A percentile compares a stretch with the other conserved stretches of the same genome.
Conservation (phyloP, 2,329 filamentous ascomycete genomes). For the Ascochyta pisi region DNA sequence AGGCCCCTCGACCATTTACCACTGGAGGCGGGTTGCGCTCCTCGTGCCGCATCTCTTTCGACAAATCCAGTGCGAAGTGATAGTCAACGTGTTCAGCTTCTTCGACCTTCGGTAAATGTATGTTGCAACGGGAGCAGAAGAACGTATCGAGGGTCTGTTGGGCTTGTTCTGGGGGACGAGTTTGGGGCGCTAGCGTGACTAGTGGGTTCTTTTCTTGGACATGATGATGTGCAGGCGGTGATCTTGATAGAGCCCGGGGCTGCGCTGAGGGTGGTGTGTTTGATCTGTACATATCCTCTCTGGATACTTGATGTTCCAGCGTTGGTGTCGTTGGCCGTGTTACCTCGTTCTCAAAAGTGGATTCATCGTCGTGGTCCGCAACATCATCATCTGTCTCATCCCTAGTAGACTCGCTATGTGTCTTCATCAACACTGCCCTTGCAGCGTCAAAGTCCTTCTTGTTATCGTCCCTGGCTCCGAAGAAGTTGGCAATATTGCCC, state of each 20-base stretch:
- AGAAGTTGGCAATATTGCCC: constrained; percentile 49
- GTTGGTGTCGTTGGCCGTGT: constrained; percentile 25
- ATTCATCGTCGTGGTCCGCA: constrained; percentile 28
- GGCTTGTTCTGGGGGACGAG: constrained; percentile 9
- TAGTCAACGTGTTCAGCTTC: constrained; percentile 86
- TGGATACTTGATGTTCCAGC: constrained; percentile 6
- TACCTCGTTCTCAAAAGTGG: constrained; percentile 17
- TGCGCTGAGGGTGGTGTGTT: constrained; percentile 45
- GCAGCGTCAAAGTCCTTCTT: constrained; percentile 45
- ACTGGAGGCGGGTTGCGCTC: constrained; percentile 28
- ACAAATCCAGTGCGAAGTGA: constrained; percentile 90
- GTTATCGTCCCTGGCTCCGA: constrained; percentile 39
- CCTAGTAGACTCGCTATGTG: constrained; percentile 36
- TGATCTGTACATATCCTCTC: constrained; percentile 18
- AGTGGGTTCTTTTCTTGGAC: neutral
- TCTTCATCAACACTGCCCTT: constrained; percentile 36
- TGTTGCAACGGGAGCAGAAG: constrained; percentile 71
- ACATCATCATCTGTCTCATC: constrained; percentile 33
- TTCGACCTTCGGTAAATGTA: constrained; percentile 63
- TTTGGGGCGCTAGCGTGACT: constrained; percentile 2
- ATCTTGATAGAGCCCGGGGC: constrained; percentile 19
- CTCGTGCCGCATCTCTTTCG: constrained; percentile 60
- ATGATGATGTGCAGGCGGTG: constrained; percentile 11
- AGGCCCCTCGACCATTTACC: constrained; percentile 13
- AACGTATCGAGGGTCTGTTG: constrained; percentile 46